Base-by-base conservation (phyloP, 139 green algal species). In the Coccomyxa sp. region DNA sequence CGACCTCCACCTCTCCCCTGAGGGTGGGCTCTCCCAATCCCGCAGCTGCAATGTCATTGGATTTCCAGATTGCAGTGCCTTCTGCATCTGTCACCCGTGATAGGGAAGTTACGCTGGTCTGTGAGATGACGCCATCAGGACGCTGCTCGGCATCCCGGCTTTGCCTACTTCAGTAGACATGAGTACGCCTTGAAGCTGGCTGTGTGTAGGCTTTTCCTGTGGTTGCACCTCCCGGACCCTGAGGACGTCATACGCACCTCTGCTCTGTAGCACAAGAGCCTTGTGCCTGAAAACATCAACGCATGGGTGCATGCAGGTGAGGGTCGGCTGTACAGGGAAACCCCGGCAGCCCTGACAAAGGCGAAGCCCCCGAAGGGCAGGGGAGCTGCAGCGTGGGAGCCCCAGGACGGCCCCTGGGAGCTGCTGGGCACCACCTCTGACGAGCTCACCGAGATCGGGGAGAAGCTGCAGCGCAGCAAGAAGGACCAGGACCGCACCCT, bases 391-490 rank as follows among this genome's bases (percentile, higher is more conserved):
- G 39, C 39, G 29, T 68, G 75, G 64, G 64, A 58, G 24, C 76
- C 76, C 39, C 50, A 36, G 50, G 37, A n/a, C 37, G 64, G 64
- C 12, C 38, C 38, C 29, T 80, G 76, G 76, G 64, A 75, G 64
- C 68, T 80, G 33, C 39, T 80, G 31, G 64, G 27, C 12, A 69
- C 38, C 64, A 75, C 38, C 12, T 39, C 50, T 75, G 76, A 80
- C 14, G 76, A 75, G 76, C 38, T 80, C 38, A 58, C 41, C 10
- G 76, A 44, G 10, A 38, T 68, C 0, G 76, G 76, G 6, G 58
- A 80, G 68, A 72, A 80, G 33, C 64, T 80, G 58, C 50, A 44
- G 50, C 64, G 76, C 10, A 74, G 39, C 69, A 74, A 74, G 69
- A 40, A 74, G 69, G 18, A 41, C 1, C 69, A 31, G 33, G 69